These are phyloP conservation scores for Leptodontidium sp. DNA, from an alignment of 2,329 filamentous ascomycete species.

Conservation along the genomic window DNA sequence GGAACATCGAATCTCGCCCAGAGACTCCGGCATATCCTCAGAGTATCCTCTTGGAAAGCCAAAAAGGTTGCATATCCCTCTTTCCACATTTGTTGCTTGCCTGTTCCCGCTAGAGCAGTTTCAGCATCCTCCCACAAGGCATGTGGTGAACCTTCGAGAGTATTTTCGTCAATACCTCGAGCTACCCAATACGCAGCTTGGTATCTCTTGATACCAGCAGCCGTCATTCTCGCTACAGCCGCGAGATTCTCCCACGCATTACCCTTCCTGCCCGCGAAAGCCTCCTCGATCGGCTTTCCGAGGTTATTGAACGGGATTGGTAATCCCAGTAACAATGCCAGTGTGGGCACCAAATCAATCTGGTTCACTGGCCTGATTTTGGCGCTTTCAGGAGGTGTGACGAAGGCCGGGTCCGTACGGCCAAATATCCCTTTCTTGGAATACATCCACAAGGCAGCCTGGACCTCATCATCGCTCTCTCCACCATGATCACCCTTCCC, in stretches of 20 bases:
- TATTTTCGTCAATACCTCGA: conserved; percentile 70
- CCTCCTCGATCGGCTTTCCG: conserved; percentile 91
- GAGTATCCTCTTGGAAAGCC: conserved; percentile 79
- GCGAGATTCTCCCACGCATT: conserved; percentile 81
- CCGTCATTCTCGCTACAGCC: conserved; percentile 76
- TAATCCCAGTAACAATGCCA: conserved; percentile 86
- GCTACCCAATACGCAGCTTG: conserved; percentile 82
- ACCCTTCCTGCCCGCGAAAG: conserved; percentile 77
- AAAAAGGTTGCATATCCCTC: conserved; percentile 66
- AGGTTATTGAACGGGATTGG: conserved; percentile 97
- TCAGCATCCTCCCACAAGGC: conserved; percentile 66
- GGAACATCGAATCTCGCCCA: conserved; percentile 93
- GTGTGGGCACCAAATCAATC: conserved; percentile 93
- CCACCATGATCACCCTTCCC: conserved; percentile 97
- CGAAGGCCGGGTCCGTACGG: conserved; percentile 68
- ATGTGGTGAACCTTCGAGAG: conserved; percentile 61
- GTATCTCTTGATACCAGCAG: conserved; percentile 89
- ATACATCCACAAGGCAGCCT: conserved; percentile 98
- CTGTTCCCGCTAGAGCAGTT: conserved; percentile 38
- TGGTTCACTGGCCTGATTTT: conserved; percentile 81
- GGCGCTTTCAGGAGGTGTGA: conserved; percentile 70
- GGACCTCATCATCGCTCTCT: conserved; percentile 94
- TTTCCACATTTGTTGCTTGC: conserved; percentile 52
- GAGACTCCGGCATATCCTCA: conserved; percentile 80
- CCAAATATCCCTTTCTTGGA: conserved; percentile 89